Base-by-base conservation (phyloP, 768 basidiomycete species). In the Candolleomyces efflorescens region DNA sequence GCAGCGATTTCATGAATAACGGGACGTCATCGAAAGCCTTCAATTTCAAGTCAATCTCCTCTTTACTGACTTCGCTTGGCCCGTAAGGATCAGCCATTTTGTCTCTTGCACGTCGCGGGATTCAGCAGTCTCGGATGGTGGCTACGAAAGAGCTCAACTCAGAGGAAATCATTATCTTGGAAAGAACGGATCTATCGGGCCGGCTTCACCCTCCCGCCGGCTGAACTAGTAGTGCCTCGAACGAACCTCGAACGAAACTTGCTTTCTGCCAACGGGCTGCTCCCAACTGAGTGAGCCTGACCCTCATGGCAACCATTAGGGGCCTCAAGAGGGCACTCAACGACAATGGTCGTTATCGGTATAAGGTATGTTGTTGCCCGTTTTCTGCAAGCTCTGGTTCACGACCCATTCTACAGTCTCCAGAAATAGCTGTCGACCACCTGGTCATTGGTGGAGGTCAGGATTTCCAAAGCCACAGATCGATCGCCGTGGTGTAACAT, bases 1-100 rank as follows among this genome's bases (percentile, higher is more conserved):
- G 94, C 18, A 97, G 78, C 18, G 85, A 82, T 64, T 85, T 86
- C 94, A 98, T 98, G 74, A 99, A 99, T 38, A 99, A 75, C 5
- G 97, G 97, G 2, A 90, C 73, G 3, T 81, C 77, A 62, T 94
- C 87, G 49, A 83, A 75, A 3, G 69, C 72, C 0, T 75, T 72
- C 5, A 82, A 67, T n/a, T 70, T 71, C 32, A 74, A 72, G 36
- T 78, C 69, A 7, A 75, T n/a, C 23, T 71, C 69, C n/a, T 59
- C 58, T 37, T 48, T 13, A 5, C 24, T 36, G 20, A 59, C 52
- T 26, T 53, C 45, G 5, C 53, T 63, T 13, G 81, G 80, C 2
- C 78, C 79, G 18, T 67, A 36, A 46, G 54, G 52, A 17, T 58
- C 18, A 26, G 67, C 59, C 71, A 73, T 74, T 22, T 49, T 52